Conservation (phyloP, 1,284 basidiomycete species). For the Xerocomus cyaneibrunnescens region DNA sequence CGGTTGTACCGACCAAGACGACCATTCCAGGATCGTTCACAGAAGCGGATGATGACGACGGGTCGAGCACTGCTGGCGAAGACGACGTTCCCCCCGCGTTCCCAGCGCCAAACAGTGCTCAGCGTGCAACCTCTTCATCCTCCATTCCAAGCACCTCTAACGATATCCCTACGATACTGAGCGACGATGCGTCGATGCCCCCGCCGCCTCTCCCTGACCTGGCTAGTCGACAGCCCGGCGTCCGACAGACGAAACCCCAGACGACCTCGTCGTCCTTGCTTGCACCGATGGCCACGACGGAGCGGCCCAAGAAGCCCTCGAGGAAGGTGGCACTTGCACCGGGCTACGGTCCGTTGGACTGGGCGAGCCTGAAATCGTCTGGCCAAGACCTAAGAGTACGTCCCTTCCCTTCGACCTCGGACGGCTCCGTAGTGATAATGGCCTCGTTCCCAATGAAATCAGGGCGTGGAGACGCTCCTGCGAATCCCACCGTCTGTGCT, state of each 20-base stretch:
- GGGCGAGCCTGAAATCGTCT: constrained; percentile 85
- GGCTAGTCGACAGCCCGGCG: constrained; percentile 45
- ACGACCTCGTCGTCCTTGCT: constrained; percentile 48
- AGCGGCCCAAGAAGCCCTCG: constrained; percentile 53
- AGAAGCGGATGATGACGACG: constrained; percentile 52
- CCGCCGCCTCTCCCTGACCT: constrained; percentile 61
- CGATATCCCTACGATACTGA: constrained; percentile 45
- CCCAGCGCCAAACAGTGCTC: constrained; percentile 78
- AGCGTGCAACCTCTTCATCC: constrained; percentile 49
- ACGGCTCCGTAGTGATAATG: background rate
- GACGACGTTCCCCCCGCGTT: constrained; percentile 81
- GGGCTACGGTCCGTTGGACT: constrained; percentile 91
- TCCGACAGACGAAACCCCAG: constrained; percentile 32
- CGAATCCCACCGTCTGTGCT: constrained; percentile 85
- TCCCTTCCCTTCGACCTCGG: background rate
- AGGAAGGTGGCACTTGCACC: constrained; percentile 87
- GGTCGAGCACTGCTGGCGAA: constrained; percentile 57
- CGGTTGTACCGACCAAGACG: background rate
- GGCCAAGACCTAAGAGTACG: constrained; percentile 74
- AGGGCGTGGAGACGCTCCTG: constrained; percentile 66
- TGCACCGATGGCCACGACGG: constrained; percentile 58
- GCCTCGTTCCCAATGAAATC: constrained; percentile 5
- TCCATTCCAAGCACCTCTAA: constrained; percentile 13
- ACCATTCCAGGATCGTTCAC: constrained; percentile 26
- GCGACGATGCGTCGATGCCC: constrained; percentile 64